Base-by-base conservation (phyloP, 2,329 filamentous ascomycete species). In the Venturiaceae sp. region DNA sequence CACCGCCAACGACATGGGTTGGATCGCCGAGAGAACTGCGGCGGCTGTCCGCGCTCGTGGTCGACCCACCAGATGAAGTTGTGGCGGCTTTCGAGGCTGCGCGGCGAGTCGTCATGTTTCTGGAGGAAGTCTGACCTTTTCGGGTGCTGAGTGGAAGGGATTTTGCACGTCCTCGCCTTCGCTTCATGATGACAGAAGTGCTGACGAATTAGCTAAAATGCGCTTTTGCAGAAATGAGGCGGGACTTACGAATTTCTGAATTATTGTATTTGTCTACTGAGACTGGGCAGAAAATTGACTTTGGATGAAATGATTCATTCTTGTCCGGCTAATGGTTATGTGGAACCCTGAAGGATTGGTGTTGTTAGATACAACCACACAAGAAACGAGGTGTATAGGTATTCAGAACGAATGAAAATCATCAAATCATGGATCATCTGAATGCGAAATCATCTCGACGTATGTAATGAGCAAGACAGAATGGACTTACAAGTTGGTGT, bases 31-130 rank as follows among this genome's bases (percentile, higher is more conserved):
- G 60, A 47, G 72, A 74, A 65, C 67, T 74, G 63, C 72, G 70
- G 58, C 71, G 71, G 59, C 72, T 73, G 64, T 65, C 65, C 41
- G 64, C 68, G 63, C 67, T 68, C 53, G 67, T 65, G 63, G 65
- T 65, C 60, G 71, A 72, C 52, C 66, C 62, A 26, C 66, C 69
- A 26, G 58, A 46, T 39, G 64, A 63, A 39, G 52, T 57, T 37
- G 55, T 55, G 60, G 66, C 67, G 34, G 71, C 64, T 62, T 66
- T 71, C 56, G 65, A 67, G 58, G 68, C 66, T 67, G 71, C 71
- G 64, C 69, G 70, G 59, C 76, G 71, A 55, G 75, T 78, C 59
- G 72, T 77, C 76, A 79, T 79, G 67, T 77, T 57, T 23, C 34
- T 39, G 23, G 33, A 14, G 21, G 54, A 47, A 13, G 28, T 37